Base-by-base conservation (phyloP, 805 yeast genomes). In the Saturnispora saitoi region DNA sequence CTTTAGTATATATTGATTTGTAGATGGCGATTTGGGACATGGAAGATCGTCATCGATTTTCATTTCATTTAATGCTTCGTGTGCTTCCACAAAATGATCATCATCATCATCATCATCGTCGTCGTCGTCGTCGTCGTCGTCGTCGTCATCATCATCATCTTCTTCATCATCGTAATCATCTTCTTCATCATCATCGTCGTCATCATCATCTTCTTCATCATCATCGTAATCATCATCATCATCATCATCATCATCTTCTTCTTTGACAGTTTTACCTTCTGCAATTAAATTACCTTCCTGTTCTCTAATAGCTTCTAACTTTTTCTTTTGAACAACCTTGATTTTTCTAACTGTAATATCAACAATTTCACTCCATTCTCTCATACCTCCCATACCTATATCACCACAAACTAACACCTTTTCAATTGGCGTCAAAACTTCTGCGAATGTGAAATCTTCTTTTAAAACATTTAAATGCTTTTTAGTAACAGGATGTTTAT, bases 301-400 rank as follows among this genome's bases (percentile, higher is more conserved):
- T 1, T 43, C 79, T n/a, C 59, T 62, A 3, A 15, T 38, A 29
- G 47, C 49, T 12, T 40, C 56, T 29, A 47, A 68, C 75, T 19
- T 70, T 75, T 11, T 76, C 45, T 77, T 75, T 17, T 82, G 81
- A 68, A 49, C 80, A 73, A 54, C 82, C 78, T 54, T 80, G 51
- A 89, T 69, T 61, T 82, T 83, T 66, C 81, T 72, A 19, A 86
- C 95, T 43, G 87, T 74, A 57, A 81, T 80, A 61, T 89, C 95
- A 17, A 89, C 96, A 57, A 93, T 83, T 63, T 90, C 97, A 63
- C 87, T 85, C 80, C 95, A 88, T 58, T 93, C 98, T 83, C 90
- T 84, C 98, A 93, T 93, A 48, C 99, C 98, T 43, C 99, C 98
- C 88, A 93, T 85, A n/a, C 98, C 98, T 49, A 93, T 89, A 58